Base-by-base conservation (phyloP, 2,329 filamentous ascomycete genomes). In the Fusarium denticulatum region DNA sequence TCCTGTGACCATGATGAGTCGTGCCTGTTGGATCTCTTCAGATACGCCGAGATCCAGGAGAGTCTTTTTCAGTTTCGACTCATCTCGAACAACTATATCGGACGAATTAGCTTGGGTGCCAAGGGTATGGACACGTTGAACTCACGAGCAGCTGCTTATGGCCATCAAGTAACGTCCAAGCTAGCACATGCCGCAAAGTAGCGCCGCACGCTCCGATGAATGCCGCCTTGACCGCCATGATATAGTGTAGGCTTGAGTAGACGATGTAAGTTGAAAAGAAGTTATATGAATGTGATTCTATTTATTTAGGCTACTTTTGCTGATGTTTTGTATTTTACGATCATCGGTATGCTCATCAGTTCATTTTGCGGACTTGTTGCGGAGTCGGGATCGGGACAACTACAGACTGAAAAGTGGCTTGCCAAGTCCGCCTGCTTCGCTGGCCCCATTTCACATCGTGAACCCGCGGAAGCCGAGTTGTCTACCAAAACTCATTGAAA, bases 301-400 rank as follows among this genome's bases (percentile, higher is more conserved):
- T 3, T 8, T 24, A 36, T 3, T 15, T 12, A 1, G 0, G n/a
- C 2, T 26, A 5, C 5, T 16, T 1, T 5, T 14, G 8, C n/a
- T 37, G 18, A 3, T 16, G 1, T 22, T 16, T 53, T 37, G 36
- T 52, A 53, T 36, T 26, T 26, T 37, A 16, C 9, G 16, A 22
- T 7, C 22, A 37, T 26, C 10, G 5, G 7, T 37, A 13, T 22
- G 7, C 4, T 22, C 3, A 37, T 53, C 32, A 37, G 49, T 37
- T 53, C n/a, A 26, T 53, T 22, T 12, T 34, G 49, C 49, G 32
- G 49, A 53, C 46, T 49, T 49, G 49, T 37, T 28, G 49, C 49
- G 49, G 49, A 53, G 32, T 53, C 49, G 24, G 49, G 12, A 37
- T 53, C 49, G 32, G 49, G 49, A 53, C 24, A 37, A 53, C 32